A percentile compares a stretch with the other conserved stretches of the same genome.
phyloP scores from a whole-genome alignment of 1,284 basidiomycete genomes.

The Takashimella tepidaria region DNA sequence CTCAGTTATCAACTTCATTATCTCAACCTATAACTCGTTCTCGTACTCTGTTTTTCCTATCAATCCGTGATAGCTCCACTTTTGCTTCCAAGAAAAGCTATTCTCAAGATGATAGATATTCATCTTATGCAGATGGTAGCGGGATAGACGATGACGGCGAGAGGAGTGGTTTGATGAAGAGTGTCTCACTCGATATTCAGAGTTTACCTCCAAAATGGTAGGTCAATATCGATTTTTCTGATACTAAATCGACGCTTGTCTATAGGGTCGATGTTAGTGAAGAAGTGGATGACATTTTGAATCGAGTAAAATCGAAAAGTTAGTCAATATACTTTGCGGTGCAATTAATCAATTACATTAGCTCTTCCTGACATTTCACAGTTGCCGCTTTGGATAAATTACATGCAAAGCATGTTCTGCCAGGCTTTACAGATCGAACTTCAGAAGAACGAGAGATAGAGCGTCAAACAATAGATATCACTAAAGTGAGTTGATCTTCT shows the following conservation, averaged over 20 bases:
- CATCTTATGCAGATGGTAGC: conserved; percentile 5
- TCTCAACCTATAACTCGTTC: conserved; percentile 63
- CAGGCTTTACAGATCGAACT: conserved; percentile 90
- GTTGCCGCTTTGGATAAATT: conserved; percentile 81
- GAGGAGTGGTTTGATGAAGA: conserved; percentile 62
- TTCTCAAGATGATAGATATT: conserved; percentile 9
- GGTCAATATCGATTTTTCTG: conserved; percentile 27
- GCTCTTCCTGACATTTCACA: conserved; percentile 47
- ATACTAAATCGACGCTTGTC: conserved; percentile 10
- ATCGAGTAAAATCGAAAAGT: conserved; percentile 71
- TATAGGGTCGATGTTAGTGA: conserved; percentile 84
- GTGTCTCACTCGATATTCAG: conserved; percentile 54
- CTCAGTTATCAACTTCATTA: too few relatives aligned
- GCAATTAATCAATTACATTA: too few relatives aligned
- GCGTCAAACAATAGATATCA: conserved; percentile 76
- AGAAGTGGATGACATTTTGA: conserved; percentile 74
- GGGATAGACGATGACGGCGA: conserved; percentile 61
- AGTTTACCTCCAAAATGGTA: conserved; percentile 65
- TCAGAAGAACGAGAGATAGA: conserved; percentile 94
- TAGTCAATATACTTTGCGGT: too few relatives aligned
- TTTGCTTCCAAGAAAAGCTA: conserved; percentile 43
- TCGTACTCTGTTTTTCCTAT: conserved; percentile 88
- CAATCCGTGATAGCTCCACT: conserved; percentile 77
- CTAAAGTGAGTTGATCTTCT: conserved; percentile 55
- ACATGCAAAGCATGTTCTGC: conserved; percentile 90